Base-by-base conservation (phyloP, 495 filamentous ascomycete genomes). In the Podospora pseudopauciseta region DNA sequence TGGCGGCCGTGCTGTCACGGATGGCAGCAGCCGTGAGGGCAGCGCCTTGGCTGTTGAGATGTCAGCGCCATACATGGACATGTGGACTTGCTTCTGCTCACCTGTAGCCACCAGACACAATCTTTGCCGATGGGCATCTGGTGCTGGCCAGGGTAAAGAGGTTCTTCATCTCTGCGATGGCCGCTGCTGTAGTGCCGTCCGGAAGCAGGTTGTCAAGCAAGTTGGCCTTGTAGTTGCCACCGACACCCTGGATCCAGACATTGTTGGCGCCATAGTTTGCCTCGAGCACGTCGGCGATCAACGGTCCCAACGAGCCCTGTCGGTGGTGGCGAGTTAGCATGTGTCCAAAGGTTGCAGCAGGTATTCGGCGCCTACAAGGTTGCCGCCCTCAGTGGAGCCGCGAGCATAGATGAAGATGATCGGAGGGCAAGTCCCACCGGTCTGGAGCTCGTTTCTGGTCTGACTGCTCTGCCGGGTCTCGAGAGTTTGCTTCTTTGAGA, bases 401-500 rank as follows among this genome's bases (percentile, higher is more conserved):
- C 74, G 83, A 19, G 86, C 85, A 66, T 78, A 86, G 69, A 86
- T 81, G 68, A 86, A 80, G 64, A 83, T 81, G 28, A 85, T 77
- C 23, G 75, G 71, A 19, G 80, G 79, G 73, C 84, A 86, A 30
- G 67, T 49, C 6, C 70, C 65, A 39, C 70, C 70, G 13, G n/a
- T 23, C 9, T 56, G 23, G 23, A 72, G 67, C 49, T 70, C 67
- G 53, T 67, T 70, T 13, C 55, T 56, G 1, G 68, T 67, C 7
- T 61, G 28, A 56, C 49, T 28, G 5, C 44, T 28, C 9, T 16
- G 18, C 19, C 70, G 64, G 16, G 65, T n/a, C 56, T 60, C 56
- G 44, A 72, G 18, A 4, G 54, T 15, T 39, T 61, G 28, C 15
- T 3, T 44, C 61, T 63, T 55, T 9, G 67, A 39, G 6, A 54